A percentile compares a stretch with the other conserved stretches of the same genome.
These are phyloP conservation scores for Aspergillus mulundensis DNA, from an alignment of 495 filamentous ascomycete genomes.

Conservation along the genomic window DNA sequence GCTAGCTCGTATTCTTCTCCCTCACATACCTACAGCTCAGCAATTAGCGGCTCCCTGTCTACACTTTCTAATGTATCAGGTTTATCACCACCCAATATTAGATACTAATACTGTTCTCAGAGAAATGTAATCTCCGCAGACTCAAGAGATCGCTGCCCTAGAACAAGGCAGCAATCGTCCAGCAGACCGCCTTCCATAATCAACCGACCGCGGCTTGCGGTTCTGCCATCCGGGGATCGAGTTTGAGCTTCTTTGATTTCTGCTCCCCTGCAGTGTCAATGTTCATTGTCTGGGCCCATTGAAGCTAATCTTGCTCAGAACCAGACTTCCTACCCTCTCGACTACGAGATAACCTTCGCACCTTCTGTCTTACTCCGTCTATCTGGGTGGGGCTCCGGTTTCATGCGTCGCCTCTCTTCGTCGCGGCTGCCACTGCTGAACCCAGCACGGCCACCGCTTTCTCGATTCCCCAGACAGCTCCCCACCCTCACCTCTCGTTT, in stretches of 20 bases:
- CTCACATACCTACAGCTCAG: too few relatives aligned
- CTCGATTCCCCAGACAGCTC: constrained; percentile 28
- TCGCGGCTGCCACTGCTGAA: constrained; percentile 31
- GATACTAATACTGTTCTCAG: too few relatives aligned
- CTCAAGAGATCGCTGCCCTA: too few relatives aligned
- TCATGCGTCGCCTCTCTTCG: constrained; percentile 40
- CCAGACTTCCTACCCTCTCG: constrained; percentile 4
- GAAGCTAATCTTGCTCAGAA: not conserved
- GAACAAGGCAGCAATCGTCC: not conserved
- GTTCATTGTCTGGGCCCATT: constrained; percentile 4
- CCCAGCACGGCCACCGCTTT: constrained; percentile 41
- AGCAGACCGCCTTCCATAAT: not conserved
- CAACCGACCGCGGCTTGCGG: constrained; percentile 1
- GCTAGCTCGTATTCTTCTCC: too few relatives aligned
- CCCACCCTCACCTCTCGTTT: constrained; percentile 30
- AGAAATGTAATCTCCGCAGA: too few relatives aligned
- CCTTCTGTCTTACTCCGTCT: constrained; percentile 10
- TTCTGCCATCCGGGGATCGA: constrained; percentile 1
- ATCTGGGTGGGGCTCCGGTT: constrained; percentile 14
- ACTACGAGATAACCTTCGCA: not conserved
- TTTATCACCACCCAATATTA: too few relatives aligned
- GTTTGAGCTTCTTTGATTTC: constrained; percentile 5
- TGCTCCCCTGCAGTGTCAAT: not conserved
- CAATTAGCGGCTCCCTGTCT: too few relatives aligned
- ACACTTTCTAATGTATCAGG: too few relatives aligned